Conservation (phyloP, 2,329 filamentous ascomycete species). For the Hymenoscyphus infarciens region DNA sequence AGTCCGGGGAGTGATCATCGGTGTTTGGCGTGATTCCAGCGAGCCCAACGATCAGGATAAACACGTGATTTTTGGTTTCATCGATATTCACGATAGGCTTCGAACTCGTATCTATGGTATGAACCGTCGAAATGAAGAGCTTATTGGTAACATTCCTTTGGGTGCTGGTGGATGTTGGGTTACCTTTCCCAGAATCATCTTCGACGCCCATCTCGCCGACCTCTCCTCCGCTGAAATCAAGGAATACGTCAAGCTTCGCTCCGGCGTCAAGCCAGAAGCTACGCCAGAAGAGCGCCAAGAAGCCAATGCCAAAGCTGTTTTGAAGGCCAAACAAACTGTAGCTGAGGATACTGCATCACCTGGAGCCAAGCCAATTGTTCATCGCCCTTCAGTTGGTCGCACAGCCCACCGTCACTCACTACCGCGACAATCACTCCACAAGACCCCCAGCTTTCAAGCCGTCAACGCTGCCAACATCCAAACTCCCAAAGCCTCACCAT, state of each 20-base stretch:
- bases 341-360: slow-evolving; percentile 23
- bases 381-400: slow-evolving; percentile 23
- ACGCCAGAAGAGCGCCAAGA: slow-evolving; percentile 24
- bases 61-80: slow-evolving; percentile 60
- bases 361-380: slow-evolving; percentile 22
- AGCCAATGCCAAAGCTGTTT: slow-evolving; percentile 26
- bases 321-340: slow-evolving; percentile 26
- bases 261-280: slow-evolving; percentile 34
- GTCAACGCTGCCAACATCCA: slow-evolving; percentile 28
- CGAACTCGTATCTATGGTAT: slow-evolving; percentile 54
- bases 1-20: slow-evolving; percentile 41
- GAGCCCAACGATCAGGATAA: slow-evolving; percentile 48
- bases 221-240: slow-evolving; percentile 57
- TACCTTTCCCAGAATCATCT: slow-evolving; percentile 58
- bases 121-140: slow-evolving; percentile 45
- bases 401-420: slow-evolving; percentile 26
- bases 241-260: slow-evolving; percentile 57
- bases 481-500: slow-evolving; percentile 27
- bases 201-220: slow-evolving; percentile 53
- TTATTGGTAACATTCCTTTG: slow-evolving; percentile 47
- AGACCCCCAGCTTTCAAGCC: slow-evolving; percentile 31
- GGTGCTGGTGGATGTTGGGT: slow-evolving; percentile 63
- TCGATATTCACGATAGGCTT: slow-evolving; percentile 57
- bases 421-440: slow-evolving; percentile 25
- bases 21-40: slow-evolving; percentile 58